Evolutionary conservation across 805 yeast species (phyloP).

Genomic region (Yarrowia yakushimensis): DNA sequence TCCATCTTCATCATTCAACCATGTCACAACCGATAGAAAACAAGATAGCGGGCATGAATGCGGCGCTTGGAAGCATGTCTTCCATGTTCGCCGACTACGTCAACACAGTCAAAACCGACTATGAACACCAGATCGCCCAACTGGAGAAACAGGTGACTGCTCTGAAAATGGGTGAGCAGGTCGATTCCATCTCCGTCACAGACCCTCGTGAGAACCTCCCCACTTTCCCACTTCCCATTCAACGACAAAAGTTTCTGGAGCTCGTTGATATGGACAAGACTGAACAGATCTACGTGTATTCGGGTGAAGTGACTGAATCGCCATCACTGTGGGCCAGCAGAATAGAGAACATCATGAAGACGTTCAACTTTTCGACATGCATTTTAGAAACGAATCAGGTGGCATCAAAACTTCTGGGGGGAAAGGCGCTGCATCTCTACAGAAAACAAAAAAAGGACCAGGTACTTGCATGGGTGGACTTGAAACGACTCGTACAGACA

Average conservation of each 20-base stretch:
- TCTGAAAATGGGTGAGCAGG: constrained; percentile 3
- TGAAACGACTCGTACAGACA: background rate
- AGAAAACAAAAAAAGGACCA: background rate
- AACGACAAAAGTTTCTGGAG: constrained; percentile 17
- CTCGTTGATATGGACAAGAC: background rate
- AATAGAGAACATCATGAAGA: constrained; percentile 20
- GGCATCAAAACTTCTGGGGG: background rate
- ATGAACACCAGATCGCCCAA: constrained; percentile 12
- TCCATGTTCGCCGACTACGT: constrained; percentile 24
- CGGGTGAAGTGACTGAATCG: constrained; percentile 4
- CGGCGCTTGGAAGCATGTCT: constrained; percentile 21
- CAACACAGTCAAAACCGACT: constrained; percentile 23
- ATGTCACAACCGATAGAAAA: constrained; percentile 22
- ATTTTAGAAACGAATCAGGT: constrained; percentile 13
- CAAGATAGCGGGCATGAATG: constrained; percentile 9
- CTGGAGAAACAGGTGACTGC: constrained; percentile 23
- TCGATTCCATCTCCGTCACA: constrained; percentile 15
- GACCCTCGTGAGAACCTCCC: constrained; percentile 21
- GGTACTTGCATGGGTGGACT: constrained; percentile 6
- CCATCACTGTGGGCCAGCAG: constrained; percentile 15
- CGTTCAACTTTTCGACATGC: constrained; percentile 22
- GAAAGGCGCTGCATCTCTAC: constrained; percentile 13
- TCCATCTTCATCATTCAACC: background rate
- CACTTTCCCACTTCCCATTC: background rate
- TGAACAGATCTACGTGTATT: background rate